Conservation (phyloP, 495 filamentous ascomycete genomes). For the Choiromyces venosus region DNA sequence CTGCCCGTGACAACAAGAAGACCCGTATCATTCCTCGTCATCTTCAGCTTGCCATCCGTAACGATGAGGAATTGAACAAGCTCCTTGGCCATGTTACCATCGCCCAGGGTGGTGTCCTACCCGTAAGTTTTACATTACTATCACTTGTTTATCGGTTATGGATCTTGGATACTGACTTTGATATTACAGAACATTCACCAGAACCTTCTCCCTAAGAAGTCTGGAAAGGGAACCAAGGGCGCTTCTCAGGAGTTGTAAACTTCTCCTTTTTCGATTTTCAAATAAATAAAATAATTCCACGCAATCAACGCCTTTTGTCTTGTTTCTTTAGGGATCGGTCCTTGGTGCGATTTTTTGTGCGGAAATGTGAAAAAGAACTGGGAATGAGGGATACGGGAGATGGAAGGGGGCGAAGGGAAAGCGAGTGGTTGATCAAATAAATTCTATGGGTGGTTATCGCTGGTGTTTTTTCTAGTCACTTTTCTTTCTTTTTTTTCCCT, state of each 20-base stretch:
- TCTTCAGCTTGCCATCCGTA: conserved; percentile 97
- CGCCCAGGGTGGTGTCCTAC: conserved; percentile 97
- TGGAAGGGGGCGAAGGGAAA: conserved; percentile 18
- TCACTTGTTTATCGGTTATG: conserved; percentile 52
- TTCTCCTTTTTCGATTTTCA: conserved; percentile 29
- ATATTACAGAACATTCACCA: conserved; percentile 35
- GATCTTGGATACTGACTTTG: background rate
- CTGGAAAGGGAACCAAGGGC: conserved; percentile 40
- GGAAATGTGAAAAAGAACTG: conserved; percentile 1
- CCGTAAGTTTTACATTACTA: conserved; percentile 48
- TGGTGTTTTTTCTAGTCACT: conserved; percentile 35
- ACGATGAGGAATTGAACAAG: conserved; percentile 99
- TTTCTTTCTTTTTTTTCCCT: conserved; percentile 15
- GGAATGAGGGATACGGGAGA: conserved; percentile 10
- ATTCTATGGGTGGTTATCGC: conserved; percentile 37
- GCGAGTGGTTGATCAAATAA: conserved; percentile 32
- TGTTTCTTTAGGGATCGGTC: background rate
- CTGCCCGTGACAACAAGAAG: conserved; percentile 99
- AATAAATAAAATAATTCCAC: conserved; percentile 9
- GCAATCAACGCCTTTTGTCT: background rate
- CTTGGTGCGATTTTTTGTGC: background rate
- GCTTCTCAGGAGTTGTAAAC: conserved; percentile 42
- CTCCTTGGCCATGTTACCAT: conserved; percentile 98
- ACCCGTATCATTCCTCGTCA: conserved; percentile 99
- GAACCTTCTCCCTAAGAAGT: conserved; percentile 42